A percentile compares a stretch with the other conserved stretches of the same genome.
These are phyloP conservation scores for Globisporangium paddicum DNA, from an alignment of 352 stramenopile species.

Conservation along the genomic window DNA sequence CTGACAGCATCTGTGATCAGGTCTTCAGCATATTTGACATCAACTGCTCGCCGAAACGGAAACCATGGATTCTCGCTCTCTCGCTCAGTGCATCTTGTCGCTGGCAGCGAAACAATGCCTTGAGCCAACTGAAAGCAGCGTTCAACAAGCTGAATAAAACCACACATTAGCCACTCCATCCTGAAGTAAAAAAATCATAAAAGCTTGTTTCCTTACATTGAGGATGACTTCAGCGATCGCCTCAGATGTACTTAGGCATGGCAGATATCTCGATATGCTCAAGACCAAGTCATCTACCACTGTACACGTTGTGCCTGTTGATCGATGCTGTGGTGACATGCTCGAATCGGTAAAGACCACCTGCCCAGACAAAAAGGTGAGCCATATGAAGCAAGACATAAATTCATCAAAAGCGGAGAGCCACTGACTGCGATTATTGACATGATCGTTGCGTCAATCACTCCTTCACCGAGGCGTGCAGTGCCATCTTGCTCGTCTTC, in stretches of 20 bases:
- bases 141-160: slow-evolving; percentile 1
- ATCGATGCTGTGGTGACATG: no score
- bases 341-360: background rate
- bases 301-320: background rate
- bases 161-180: background rate
- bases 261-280: slow-evolving; percentile 8
- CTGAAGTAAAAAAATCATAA: background rate
- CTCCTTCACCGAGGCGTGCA: slow-evolving; percentile 15
- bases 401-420: background rate
- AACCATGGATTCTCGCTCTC: slow-evolving; percentile 34
- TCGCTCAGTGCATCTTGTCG: background rate
- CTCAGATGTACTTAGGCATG: background rate
- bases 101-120: background rate
- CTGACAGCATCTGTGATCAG: slow-evolving; percentile 21
- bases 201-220: slow-evolving; percentile 6
- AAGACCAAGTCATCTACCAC: background rate
- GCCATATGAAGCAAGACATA: background rate
- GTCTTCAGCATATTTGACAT: slow-evolving; percentile 7
- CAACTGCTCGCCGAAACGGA: slow-evolving; percentile 33
- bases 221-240: background rate
- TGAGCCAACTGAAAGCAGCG: background rate
- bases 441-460: slow-evolving; percentile 22
- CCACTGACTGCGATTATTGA: slow-evolving; percentile 19
- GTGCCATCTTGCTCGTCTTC: slow-evolving; percentile 12
- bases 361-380: slow-evolving; percentile 1